Evolutionary conservation across 176 grass and related monocot genomes (phyloP).

Genomic region (Triticum turgidum): DNA sequence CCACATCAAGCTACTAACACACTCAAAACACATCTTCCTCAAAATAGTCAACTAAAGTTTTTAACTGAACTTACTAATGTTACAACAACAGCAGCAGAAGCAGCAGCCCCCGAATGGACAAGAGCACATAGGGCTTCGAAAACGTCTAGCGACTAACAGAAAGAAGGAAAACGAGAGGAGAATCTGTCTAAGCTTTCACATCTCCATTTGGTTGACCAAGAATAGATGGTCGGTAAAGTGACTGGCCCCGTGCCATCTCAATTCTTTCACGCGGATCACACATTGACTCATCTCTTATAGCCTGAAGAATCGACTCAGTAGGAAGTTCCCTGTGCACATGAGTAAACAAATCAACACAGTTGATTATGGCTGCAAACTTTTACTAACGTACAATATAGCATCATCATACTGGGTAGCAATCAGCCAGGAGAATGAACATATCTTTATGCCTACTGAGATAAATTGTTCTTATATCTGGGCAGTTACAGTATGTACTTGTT

Average conservation of each 20-base stretch:
- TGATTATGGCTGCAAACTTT: neutral
- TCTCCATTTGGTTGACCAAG: constrained; percentile 57
- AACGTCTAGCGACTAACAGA: constrained; percentile 4
- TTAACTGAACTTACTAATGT: constrained; percentile 24
- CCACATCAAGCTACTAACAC: constrained; percentile 27
- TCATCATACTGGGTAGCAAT: neutral
- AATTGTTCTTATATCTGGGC: neutral
- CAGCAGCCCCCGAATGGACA: neutral
- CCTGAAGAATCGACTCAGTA: constrained; percentile 80
- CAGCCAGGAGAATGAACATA: neutral
- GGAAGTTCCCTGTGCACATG: constrained; percentile 67
- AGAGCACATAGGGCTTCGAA: constrained; percentile 15
- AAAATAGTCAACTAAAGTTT: neutral
- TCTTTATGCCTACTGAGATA: neutral
- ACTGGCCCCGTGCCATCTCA: constrained; percentile 81
- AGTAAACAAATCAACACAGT: constrained; percentile 21
- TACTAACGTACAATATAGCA: neutral
- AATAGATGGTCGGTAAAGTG: constrained; percentile 81
- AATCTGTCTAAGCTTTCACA: constrained; percentile 28
- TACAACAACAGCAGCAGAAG: constrained; percentile 39
- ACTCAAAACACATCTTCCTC: constrained; percentile 10
- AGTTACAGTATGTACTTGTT: neutral
- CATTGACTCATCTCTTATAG: constrained; percentile 94
- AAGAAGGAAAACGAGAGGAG: neutral
- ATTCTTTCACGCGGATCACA: constrained; percentile 95